Conservation (phyloP, 2,329 filamentous ascomycete genomes). For the Parastagonospora avenae region DNA sequence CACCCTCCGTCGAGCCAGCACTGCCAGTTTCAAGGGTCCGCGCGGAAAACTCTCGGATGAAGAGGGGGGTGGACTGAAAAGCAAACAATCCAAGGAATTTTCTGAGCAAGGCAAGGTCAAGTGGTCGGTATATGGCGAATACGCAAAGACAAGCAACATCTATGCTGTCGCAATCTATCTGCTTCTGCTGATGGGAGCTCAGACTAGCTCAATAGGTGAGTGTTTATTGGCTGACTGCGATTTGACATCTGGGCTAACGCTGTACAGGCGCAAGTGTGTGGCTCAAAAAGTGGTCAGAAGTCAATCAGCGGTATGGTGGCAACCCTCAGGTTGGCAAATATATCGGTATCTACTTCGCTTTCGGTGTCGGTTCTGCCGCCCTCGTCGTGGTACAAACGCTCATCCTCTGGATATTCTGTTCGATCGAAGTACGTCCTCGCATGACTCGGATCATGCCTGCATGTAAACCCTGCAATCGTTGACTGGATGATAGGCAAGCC, state of each 20-base stretch:
- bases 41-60: conserved; percentile 85
- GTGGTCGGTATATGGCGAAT: conserved; percentile 92
- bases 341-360: conserved; percentile 92
- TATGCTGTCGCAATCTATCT: conserved; percentile 82
- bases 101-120: conserved; percentile 97
- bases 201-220: conserved; percentile 79
- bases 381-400: conserved; percentile 91
- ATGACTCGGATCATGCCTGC: conserved; percentile 11
- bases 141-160: conserved; percentile 92
- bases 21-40: conserved; percentile 85
- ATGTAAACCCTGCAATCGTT: conserved; percentile 18
- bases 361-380: conserved; percentile 84
- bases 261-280: conserved; percentile 76
- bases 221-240: conserved; percentile 32
- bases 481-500: conserved; percentile 68
- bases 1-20: conserved; percentile 87
- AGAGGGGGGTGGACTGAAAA: conserved; percentile 73
- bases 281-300: conserved; percentile 91
- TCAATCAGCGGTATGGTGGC: conserved; percentile 68
- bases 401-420: conserved; percentile 99
- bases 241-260: conserved; percentile 28
- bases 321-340: conserved; percentile 86
- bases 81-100: conserved; percentile 84
- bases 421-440: conserved; percentile 77
- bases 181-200: conserved; percentile 74